Conservation (phyloP, 1,139 yeast species). For the Pichia sp. region DNA sequence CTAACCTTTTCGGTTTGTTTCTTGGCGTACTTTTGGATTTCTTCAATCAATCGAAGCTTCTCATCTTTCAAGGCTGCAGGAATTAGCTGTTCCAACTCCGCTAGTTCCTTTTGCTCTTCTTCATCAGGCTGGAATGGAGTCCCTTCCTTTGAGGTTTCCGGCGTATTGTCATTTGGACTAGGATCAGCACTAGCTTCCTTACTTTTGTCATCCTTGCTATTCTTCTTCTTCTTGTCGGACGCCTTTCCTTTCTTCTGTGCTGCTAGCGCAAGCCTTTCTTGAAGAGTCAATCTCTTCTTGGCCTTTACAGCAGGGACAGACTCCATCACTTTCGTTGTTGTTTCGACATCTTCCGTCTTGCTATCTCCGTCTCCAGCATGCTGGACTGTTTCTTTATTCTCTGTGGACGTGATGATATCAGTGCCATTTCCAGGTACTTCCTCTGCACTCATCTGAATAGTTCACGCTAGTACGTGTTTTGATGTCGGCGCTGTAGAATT, state of each 20-base stretch:
- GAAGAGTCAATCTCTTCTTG: constrained; percentile 53
- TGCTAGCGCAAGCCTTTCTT: constrained; percentile 77
- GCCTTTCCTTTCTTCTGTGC: constrained; percentile 27
- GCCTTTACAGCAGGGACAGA: too few relatives aligned
- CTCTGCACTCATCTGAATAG: too few relatives aligned
- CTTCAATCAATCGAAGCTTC: not conserved
- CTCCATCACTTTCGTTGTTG: too few relatives aligned
- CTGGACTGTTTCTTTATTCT: too few relatives aligned
- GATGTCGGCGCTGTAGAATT: not conserved
- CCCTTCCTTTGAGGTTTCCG: not conserved
- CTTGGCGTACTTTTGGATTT: not conserved
- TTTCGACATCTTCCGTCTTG: too few relatives aligned
- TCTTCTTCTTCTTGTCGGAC: not conserved
- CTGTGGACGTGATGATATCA: too few relatives aligned
- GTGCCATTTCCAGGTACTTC: too few relatives aligned
- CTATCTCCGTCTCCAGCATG: too few relatives aligned
- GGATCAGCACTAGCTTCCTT: not conserved
- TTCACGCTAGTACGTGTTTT: too few relatives aligned
- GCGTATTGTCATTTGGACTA: not conserved
- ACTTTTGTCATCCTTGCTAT: constrained; percentile 13
- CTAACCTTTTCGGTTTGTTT: constrained; percentile 3
- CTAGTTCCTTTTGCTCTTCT: not conserved
- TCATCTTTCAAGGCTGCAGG: constrained; percentile 1
- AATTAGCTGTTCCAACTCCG: not conserved
- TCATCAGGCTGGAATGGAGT: not conserved